Base-by-base conservation (phyloP, 305 asterid genomes). In the Caryopteris hybrid region DNA sequence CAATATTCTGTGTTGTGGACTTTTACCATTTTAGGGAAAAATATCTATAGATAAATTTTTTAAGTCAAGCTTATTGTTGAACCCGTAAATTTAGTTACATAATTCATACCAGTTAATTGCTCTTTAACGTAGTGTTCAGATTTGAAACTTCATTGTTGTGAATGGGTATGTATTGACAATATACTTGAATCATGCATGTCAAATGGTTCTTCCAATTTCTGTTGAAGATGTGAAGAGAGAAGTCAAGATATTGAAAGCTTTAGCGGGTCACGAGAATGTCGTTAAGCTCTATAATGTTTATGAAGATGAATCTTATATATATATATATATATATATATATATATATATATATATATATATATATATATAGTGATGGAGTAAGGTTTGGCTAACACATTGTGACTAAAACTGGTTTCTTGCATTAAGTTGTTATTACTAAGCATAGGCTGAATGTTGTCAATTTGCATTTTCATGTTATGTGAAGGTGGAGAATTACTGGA, bases 301-400 rank as follows among this genome's bases (percentile, higher is more conserved):
- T 38, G 95, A 88, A 41, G 92, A 88, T 79, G 89, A 81, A 18
- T 79, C 83, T 29, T n/a, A n/a, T n/a, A n/a, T n/a, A n/a, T n/a
- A n/a, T n/a, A n/a, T n/a, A n/a, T n/a, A n/a, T n/a, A n/a, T n/a
- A n/a, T n/a, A n/a, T n/a, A n/a, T n/a, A n/a, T n/a, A n/a, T n/a
- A n/a, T n/a, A n/a, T n/a, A n/a, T n/a, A n/a, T n/a, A n/a, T n/a
- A n/a, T n/a, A n/a, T n/a, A n/a, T n/a, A n/a, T 82, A 78, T 71
- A 92, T 87, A 45, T 87, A 85, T 79, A 89, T 89, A 27, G 96
- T 86, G 36, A 88, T 86, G 95, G 95, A 88, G 95, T 88, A 82
- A 82, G 95, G 80, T 51, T 29, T 67, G 1, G 14, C 7, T 56
- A 36, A 38, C n/a, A 22, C 34, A 16, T 42, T 34, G 14, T 39